These are phyloP conservation scores for Xerocomus brunneocitrinus DNA, from an alignment of 768 basidiomycete species.

Conservation along the genomic window DNA sequence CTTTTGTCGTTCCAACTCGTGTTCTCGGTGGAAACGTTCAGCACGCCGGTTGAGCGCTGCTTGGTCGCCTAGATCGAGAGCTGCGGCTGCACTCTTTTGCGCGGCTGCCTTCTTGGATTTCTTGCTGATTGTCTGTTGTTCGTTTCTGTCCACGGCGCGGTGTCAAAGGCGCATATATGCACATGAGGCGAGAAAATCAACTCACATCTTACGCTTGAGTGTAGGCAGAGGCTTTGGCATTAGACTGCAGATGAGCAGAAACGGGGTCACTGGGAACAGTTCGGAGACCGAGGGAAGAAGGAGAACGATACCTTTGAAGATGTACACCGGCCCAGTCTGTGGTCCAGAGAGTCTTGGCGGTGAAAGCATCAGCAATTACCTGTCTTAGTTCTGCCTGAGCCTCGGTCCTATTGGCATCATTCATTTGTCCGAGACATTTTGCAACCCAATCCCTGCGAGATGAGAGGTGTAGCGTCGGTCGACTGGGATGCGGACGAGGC, in stretches of 20 bases:
- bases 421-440: slow-evolving; percentile 87
- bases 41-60: slow-evolving; percentile 73
- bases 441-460: slow-evolving; percentile 85
- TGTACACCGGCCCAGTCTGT: slow-evolving; percentile 91
- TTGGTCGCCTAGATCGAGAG: slow-evolving; percentile 59
- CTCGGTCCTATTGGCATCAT: slow-evolving; percentile 77
- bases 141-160: slow-evolving; percentile 30
- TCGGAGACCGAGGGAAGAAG: slow-evolving; percentile 1
- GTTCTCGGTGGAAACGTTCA: slow-evolving; percentile 86
- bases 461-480: slow-evolving; percentile 12
- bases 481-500: slow-evolving; percentile 12
- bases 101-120: slow-evolving; percentile 58
- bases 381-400: slow-evolving; percentile 93
- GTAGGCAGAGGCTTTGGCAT: slow-evolving; percentile 53
- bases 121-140: slow-evolving; percentile 43
- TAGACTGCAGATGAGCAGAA: slow-evolving; percentile 39
- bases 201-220: slow-evolving; percentile 71
- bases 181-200: slow-evolving; percentile 3
- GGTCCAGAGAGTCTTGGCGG: slow-evolving; percentile 80
- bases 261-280: slow-evolving; percentile 19
- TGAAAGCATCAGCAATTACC: slow-evolving; percentile 93
- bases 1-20: slow-evolving; percentile 77
- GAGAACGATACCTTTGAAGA: slow-evolving; percentile 63
- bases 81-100: slow-evolving; percentile 33
- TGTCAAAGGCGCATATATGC: slow-evolving; percentile 8